phyloP scores from a whole-genome alignment of 345 rosid species.

The Aegle marmelos region DNA sequence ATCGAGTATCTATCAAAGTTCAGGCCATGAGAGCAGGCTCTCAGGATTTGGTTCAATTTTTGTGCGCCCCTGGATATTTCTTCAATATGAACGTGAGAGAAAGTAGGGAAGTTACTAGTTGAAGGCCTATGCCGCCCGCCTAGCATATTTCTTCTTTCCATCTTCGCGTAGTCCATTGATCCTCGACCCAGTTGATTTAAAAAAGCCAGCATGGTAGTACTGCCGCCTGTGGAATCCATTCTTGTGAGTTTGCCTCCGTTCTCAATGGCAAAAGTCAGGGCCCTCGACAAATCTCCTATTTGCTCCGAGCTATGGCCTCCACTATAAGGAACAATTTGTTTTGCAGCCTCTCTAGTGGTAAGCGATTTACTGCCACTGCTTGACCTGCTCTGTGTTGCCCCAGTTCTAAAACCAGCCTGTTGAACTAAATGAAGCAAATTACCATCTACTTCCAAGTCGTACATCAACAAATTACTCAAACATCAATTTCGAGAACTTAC shows the following conservation, averaged over 20 bases:
- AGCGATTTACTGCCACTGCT: constrained; percentile 33
- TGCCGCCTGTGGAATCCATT: constrained; percentile 51
- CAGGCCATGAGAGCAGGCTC: constrained; percentile 60
- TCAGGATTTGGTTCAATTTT: constrained; percentile 69
- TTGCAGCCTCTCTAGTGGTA: constrained; percentile 32
- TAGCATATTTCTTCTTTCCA: constrained; percentile 37
- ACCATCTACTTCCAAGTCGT: constrained; percentile 1
- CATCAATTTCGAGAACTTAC: constrained; percentile 40
- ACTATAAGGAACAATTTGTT: constrained; percentile 54
- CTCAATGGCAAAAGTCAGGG: constrained; percentile 68
- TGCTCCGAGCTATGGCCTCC: constrained; percentile 43
- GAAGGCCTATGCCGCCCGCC: constrained; percentile 29
- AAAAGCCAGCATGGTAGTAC: constrained; percentile 49
- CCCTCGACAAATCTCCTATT: constrained; percentile 58
- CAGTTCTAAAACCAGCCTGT: constrained; percentile 46
- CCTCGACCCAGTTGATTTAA: constrained; percentile 60
- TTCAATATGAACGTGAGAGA: constrained; percentile 65
- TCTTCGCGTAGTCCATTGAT: constrained; percentile 38
- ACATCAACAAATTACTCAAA: not conserved
- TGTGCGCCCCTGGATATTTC: constrained; percentile 80
- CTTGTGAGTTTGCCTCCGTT: constrained; percentile 66
- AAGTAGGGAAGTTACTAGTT: constrained; percentile 39
- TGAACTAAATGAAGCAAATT: constrained; percentile 10
- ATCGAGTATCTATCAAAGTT: constrained; percentile 64
- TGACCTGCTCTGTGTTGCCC: constrained; percentile 17